phyloP scores from a whole-genome alignment of 108 stramenopile genomes.

The Skeletonema tropicum region DNA sequence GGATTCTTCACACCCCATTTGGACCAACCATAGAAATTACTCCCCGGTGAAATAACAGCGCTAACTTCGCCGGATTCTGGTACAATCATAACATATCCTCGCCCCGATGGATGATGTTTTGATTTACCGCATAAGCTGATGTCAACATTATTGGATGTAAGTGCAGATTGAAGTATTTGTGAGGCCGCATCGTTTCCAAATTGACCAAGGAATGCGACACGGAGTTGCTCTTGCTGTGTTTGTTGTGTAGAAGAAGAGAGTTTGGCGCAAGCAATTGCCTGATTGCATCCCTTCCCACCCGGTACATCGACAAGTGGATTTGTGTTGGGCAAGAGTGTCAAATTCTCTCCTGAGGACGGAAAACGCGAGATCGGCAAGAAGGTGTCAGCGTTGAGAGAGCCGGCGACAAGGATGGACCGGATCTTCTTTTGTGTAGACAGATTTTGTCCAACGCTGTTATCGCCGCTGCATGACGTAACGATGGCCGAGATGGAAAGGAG shows the following conservation, averaged over 20 bases:
- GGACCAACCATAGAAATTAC: conserved; percentile 71
- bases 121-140: conserved; percentile 40
- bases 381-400: conserved; percentile 80
- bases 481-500: neutral
- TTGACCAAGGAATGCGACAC: conserved; percentile 67
- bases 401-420: conserved; percentile 68
- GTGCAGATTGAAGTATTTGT: conserved; percentile 41
- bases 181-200: conserved; percentile 73
- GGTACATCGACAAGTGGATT: conserved; percentile 62
- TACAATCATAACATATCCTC: conserved; percentile 77
- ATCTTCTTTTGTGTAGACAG: neutral
- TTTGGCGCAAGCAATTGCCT: conserved; percentile 75
- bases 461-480: neutral
- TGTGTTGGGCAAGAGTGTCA: conserved; percentile 51
- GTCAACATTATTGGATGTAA: conserved; percentile 53
- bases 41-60: conserved; percentile 79
- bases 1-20: conserved; percentile 40
- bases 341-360: conserved; percentile 79
- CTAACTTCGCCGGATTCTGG: conserved; percentile 65
- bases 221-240: neutral
- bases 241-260: conserved; percentile 21
- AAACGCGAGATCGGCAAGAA: conserved; percentile 72
- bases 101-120: conserved; percentile 59
- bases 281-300: conserved; percentile 84
- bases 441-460: neutral